Base-by-base conservation (phyloP, 805 yeast genomes). In the Myxozyma udenii region DNA sequence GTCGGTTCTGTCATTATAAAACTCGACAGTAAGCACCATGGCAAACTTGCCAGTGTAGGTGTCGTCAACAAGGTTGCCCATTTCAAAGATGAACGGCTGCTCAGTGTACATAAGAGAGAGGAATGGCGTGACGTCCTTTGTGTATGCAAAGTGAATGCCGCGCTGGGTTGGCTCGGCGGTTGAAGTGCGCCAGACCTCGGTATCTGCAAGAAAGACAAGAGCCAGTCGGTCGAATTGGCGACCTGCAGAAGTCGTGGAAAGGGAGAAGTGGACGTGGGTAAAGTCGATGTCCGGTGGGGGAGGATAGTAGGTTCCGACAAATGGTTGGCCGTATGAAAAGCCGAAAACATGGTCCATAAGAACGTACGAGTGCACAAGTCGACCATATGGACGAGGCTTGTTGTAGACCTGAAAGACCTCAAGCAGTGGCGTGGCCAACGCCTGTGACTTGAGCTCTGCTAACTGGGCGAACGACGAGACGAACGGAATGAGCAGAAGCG, bases 121-220 rank as follows among this genome's bases (percentile, higher is more conserved):
- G 63, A 78, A 86, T 14, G 70, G 65, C 1, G 89, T 74, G 1
- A 86, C 76, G 64, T 88, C 95, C 64, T 85, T 87, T 26, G 75
- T 70, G 48, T 76, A 69, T 23, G 85, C 78, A 57, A 72, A 77
- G 7, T 77, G 76, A 1, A 69, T 60, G 12, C 62, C 64, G 69
- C 75, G 61, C 61, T 83, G 68, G 50, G 77, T 77, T 1, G 95
- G 95, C 67, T 87, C 95, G 14, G 85, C 81, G 2, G 95, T 88
- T 2, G 91, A 83, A 0, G 87, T 81, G 67, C 95, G 78, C 95
- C 95, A 87, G 36, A 87, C 70, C 57, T 85, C 85, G 14, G 76
- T 72, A 28, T 82, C 86, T 16, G 66, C 70, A 7, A 71, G 23
- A 44, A 64, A 70, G 9, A 71, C 42, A 45, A 68, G 70, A n/a